Percentiles rank a stretch among this genome's conserved stretches.
Evolutionary conservation across 257 asterid species (phyloP).

Genomic region (Haberlea rhodopensis): DNA sequence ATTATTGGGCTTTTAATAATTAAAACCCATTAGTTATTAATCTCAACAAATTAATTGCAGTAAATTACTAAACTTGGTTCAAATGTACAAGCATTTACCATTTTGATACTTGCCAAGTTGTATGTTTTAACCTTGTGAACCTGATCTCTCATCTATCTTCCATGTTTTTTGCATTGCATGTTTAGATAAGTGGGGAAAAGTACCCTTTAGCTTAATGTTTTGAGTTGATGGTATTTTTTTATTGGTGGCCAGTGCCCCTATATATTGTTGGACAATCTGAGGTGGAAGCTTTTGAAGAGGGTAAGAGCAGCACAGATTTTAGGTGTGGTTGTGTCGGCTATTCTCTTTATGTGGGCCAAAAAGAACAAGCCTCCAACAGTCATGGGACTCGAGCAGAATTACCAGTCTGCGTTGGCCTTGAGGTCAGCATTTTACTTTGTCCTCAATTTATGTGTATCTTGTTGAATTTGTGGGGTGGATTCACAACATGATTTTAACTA

Average conservation of each 20-base stretch:
- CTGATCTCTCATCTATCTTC: neutral
- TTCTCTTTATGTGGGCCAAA: slow-evolving; percentile 60
- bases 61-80: neutral
- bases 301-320: slow-evolving; percentile 68
- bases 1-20: no score
- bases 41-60: neutral
- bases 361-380: slow-evolving; percentile 39
- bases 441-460: slow-evolving; percentile 12
- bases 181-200: neutral
- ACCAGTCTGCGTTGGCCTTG: slow-evolving; percentile 84
- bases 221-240: slow-evolving; percentile 20
- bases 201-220: slow-evolving; percentile 2
- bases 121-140: neutral
- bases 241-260: slow-evolving; percentile 61
- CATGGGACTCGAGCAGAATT: slow-evolving; percentile 52
- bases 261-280: slow-evolving; percentile 64
- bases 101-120: neutral
- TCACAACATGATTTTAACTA: neutral
- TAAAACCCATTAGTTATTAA: no score
- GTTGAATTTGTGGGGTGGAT: slow-evolving; percentile 16
- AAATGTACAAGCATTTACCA: neutral
- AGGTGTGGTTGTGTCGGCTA: slow-evolving; percentile 83
- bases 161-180: neutral
- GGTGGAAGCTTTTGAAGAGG: slow-evolving; percentile 67
- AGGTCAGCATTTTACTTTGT: slow-evolving; percentile 52